A percentile compares a stretch with the other conserved stretches of the same genome.
phyloP scores from a whole-genome alignment of 208 protist species.

The Trypanosomatidae sp. region DNA sequence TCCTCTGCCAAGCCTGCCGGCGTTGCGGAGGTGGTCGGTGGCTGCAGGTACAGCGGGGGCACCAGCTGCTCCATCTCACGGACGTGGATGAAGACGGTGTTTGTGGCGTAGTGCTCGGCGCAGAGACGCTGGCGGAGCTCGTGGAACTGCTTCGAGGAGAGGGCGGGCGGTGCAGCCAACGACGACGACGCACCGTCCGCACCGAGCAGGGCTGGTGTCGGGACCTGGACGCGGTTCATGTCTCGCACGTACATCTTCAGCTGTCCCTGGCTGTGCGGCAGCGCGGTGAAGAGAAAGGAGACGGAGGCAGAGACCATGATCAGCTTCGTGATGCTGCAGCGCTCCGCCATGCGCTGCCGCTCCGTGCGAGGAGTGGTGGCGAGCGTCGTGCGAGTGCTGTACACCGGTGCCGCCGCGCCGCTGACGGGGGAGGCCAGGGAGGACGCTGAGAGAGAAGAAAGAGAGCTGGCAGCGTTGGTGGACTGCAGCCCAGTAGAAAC shows the following conservation, averaged over 20 bases:
- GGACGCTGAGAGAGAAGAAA: background rate
- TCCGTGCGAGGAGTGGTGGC: slow-evolving; percentile 30
- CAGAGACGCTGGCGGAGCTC: slow-evolving; percentile 57
- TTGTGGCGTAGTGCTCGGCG: slow-evolving; percentile 65
- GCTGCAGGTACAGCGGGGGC: slow-evolving; percentile 59
- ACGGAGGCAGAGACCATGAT: slow-evolving; percentile 81
- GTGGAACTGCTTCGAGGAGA: slow-evolving; percentile 22
- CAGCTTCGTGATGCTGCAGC: slow-evolving; percentile 77
- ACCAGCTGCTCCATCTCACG: slow-evolving; percentile 83
- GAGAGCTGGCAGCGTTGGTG: background rate
- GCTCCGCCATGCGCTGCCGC: slow-evolving; percentile 56
- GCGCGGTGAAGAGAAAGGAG: slow-evolving; percentile 60
- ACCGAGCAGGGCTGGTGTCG: too few relatives aligned
- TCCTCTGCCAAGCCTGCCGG: background rate
- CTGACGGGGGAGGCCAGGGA: too few relatives aligned
- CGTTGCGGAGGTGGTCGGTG: background rate
- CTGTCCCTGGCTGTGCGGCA: slow-evolving; percentile 37
- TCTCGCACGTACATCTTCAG: slow-evolving; percentile 61
- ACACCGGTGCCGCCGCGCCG: slow-evolving; percentile 24
- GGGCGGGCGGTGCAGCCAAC: background rate
- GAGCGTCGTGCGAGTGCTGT: slow-evolving; percentile 28
- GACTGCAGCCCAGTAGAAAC: too few relatives aligned
- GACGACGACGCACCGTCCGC: too few relatives aligned
- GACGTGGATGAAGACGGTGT: slow-evolving; percentile 76
- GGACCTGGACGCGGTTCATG: slow-evolving; percentile 43